Evolutionary conservation across 192 early-diverging fungal genomes (phyloP).

Genomic region (Coemansia sp.): DNA sequence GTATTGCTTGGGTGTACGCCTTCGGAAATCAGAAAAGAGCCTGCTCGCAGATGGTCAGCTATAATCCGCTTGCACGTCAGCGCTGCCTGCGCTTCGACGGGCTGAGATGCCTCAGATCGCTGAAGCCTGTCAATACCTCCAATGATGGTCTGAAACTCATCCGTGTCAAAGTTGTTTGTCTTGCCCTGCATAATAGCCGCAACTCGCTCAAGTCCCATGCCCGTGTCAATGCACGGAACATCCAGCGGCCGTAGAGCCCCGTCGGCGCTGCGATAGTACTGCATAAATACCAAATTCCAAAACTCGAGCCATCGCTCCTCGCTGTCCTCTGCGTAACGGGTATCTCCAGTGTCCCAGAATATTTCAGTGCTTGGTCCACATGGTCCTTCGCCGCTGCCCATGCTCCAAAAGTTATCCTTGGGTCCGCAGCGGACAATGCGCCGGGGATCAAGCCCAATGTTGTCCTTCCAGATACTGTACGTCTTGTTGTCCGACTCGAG

Average conservation of each 20-base stretch:
- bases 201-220: conserved; percentile 95
- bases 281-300: conserved; percentile 99
- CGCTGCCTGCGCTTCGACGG: conserved; percentile 74
- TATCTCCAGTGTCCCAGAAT: conserved; percentile 92
- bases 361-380: conserved; percentile 98
- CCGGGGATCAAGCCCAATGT: conserved; percentile 75
- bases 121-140: conserved; percentile 66
- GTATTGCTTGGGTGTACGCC: conserved; percentile 94
- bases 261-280: conserved; percentile 90
- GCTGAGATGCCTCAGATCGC: conserved; percentile 55
- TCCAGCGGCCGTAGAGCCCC: conserved; percentile 80
- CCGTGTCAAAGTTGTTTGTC: conserved; percentile 95
- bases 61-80: conserved; percentile 96
- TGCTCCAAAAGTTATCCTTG: conserved; percentile 99
- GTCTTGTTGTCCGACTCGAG: conserved; percentile 81
- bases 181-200: conserved; percentile 91
- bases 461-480: conserved; percentile 75
- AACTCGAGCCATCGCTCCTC: conserved; percentile 96
- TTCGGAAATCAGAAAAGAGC: conserved; percentile 93
- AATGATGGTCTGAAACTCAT: conserved; percentile 83
- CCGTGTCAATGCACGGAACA: conserved; percentile 96
- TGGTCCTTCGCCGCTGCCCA: conserved; percentile 90
- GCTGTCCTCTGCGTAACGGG: conserved; percentile 78
- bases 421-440: conserved; percentile 78
- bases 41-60: conserved; percentile 93